Percentiles rank a stretch among this genome's conserved stretches.
Evolutionary conservation across 768 basidiomycete genomes (phyloP).

Genomic region (Flagelloscypha sp.): DNA sequence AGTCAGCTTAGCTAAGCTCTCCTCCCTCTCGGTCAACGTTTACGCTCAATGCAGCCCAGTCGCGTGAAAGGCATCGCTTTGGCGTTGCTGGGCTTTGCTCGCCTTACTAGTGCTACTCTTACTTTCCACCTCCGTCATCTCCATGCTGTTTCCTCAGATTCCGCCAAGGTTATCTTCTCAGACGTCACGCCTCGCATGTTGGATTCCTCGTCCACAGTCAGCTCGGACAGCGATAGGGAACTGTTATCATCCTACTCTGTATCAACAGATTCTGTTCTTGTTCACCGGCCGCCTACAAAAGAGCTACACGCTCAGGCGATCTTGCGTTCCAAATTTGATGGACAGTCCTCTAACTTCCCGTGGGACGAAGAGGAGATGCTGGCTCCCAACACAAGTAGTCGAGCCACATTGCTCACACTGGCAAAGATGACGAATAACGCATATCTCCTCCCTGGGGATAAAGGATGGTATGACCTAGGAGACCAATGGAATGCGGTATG

Average conservation of each 20-base stretch:
- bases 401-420: slow-evolving; percentile 68
- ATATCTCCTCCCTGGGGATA: slow-evolving; percentile 56
- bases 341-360: slow-evolving; percentile 34
- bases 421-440: slow-evolving; percentile 97
- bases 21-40: no score
- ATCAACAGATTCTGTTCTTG: slow-evolving; percentile 25
- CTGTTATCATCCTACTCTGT: slow-evolving; percentile 31
- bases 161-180: slow-evolving; percentile 46
- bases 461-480: slow-evolving; percentile 71
- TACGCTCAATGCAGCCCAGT: no score
- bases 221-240: slow-evolving; percentile 7
- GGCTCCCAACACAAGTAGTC: slow-evolving; percentile 69
- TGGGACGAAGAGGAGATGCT: slow-evolving; percentile 75
- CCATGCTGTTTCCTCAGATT: slow-evolving; percentile 41
- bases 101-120: slow-evolving; percentile 17
- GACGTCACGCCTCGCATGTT: slow-evolving; percentile 26
- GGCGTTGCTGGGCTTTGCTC: no score
- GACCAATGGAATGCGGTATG: slow-evolving; percentile 54
- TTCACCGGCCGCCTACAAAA: slow-evolving; percentile 42
- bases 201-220: no score
- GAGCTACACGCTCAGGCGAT: slow-evolving; percentile 34
- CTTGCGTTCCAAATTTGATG: slow-evolving; percentile 34
- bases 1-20: no score
- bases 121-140: slow-evolving; percentile 54
- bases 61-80: no score